Base-by-base conservation (phyloP, 2,329 filamentous ascomycete species). In the Canariomyces notabilis region DNA sequence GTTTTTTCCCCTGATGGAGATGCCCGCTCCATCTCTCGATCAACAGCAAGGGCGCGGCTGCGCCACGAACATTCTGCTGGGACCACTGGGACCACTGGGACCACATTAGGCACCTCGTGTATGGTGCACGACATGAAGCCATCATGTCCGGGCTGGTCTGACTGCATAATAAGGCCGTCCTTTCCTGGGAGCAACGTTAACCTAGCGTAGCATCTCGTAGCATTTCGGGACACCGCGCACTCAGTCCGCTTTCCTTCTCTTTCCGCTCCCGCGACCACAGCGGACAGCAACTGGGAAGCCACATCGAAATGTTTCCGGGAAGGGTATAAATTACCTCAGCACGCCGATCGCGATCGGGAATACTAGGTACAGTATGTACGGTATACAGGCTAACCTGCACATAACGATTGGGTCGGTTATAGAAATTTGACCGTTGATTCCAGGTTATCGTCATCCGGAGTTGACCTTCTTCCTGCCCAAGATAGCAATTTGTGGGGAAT, bases 11-110 rank as follows among this genome's bases (percentile, higher is more conserved):
- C 42, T 15, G 26, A 44, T 21, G 37, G 46, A 22, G 46, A 34
- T 38, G 33, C 46, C 26, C 23, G 31, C 22, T 37, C 43, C 23
- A 16, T 23, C 33, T 21, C 32, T 31, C 26, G 32, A 9, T 14
- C 22, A 7, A 29, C 26, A n/a, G 22, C 14, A 16, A 41, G 35
- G 33, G 38, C 48, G 16, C 42, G 46, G 39, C 42, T 38, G 26
- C 45, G 47, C 47, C 47, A 49, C 47, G 29, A 49, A 42, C 47
- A 43, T 19, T 34, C 31, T 39, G 47, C 46, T 38, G 47, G 47
- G 29, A 37, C 23, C 41, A 22, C n/a, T n/a, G n/a, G n/a, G n/a
- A n/a, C n/a, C n/a, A n/a, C n/a, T n/a, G n/a, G n/a, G n/a, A n/a
- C n/a, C n/a, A n/a, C n/a, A n/a, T n/a, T n/a, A n/a, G n/a, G n/a